Conservation (phyloP, 2,329 filamentous ascomycete species). For the Cytospora leucostoma region DNA sequence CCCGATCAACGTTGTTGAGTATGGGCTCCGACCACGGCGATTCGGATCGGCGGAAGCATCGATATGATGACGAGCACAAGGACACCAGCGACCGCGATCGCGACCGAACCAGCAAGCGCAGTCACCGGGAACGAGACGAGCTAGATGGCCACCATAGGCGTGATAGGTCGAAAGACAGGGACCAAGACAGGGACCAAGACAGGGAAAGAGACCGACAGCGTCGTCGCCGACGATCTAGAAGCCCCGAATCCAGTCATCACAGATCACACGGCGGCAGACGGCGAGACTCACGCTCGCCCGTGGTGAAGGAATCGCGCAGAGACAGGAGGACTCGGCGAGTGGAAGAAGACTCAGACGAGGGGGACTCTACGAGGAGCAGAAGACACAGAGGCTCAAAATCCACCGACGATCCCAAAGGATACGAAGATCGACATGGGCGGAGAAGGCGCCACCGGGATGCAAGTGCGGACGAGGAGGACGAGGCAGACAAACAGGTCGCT, state of each 20-base stretch:
- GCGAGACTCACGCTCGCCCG: slow-evolving; percentile 18
- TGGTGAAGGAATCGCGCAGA: slow-evolving; percentile 11
- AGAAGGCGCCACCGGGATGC: slow-evolving; percentile 1
- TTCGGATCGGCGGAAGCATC: slow-evolving; percentile 1
- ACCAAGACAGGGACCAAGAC: slow-evolving; percentile 14
- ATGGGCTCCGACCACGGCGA: slow-evolving; percentile 20
- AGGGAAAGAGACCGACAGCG: slow-evolving; percentile 9
- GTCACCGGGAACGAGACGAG: slow-evolving; percentile 8
- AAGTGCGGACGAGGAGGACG: not conserved
- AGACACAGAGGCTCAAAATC: slow-evolving; percentile 8
- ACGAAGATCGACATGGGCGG: not conserved
- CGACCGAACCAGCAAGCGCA: slow-evolving; percentile 14
- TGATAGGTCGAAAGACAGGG: slow-evolving; percentile 14
- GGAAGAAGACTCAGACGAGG: slow-evolving; percentile 9
- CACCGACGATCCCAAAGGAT: not conserved
- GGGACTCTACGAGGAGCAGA: slow-evolving; percentile 4
- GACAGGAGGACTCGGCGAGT: slow-evolving; percentile 1
- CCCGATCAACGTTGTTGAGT: not conserved
- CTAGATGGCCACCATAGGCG: slow-evolving; percentile 15
- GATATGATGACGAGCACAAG: slow-evolving; percentile 7
- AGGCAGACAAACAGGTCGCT: slow-evolving; percentile 12
- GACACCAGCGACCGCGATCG: slow-evolving; percentile 7
- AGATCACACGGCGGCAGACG: slow-evolving; percentile 10
- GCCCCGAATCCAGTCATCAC: slow-evolving; percentile 11
- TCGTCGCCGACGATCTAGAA: slow-evolving; percentile 21